These are phyloP conservation scores for Eucalyptus sp. DNA, from an alignment of 345 rosid species.

Conservation along the genomic window DNA sequence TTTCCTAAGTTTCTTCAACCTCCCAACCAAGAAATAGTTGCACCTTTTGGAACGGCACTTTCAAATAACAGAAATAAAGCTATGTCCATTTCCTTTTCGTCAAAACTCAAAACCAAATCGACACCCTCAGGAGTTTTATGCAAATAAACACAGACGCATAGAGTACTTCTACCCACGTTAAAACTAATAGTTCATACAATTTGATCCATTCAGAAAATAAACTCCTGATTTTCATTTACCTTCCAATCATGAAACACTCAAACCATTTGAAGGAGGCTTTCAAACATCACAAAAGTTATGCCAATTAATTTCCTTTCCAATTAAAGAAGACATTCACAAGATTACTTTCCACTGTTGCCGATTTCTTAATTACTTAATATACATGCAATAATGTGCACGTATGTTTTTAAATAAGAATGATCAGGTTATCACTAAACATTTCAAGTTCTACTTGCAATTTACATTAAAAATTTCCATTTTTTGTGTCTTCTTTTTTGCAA, in stretches of 20 bases:
- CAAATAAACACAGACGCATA: background rate
- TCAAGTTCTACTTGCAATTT: background rate
- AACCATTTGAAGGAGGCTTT: background rate
- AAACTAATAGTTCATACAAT: background rate
- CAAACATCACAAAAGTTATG: background rate
- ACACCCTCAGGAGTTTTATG: background rate
- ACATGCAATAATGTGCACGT: background rate
- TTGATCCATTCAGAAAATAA: background rate
- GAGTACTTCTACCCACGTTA: background rate
- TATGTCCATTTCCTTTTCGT: background rate
- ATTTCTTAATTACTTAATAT: background rate
- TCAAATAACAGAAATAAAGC: background rate
- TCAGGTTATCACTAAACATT: background rate
- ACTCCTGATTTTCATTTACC: background rate
- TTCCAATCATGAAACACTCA: background rate
- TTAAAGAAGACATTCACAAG: constrained; percentile 5
- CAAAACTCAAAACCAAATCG: background rate
- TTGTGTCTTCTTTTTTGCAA: background rate
- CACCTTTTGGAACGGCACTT: background rate
- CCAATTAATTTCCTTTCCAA: constrained; percentile 16
- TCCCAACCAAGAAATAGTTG: background rate
- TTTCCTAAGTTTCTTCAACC: background rate
- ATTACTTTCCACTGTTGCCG: background rate
- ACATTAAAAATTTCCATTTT: background rate
- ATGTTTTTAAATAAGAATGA: background rate